Percentiles rank a stretch among this genome's conserved stretches.
Evolutionary conservation across 2,329 filamentous ascomycete genomes (phyloP).

Genomic region (Apiospora rasikravindrae): DNA sequence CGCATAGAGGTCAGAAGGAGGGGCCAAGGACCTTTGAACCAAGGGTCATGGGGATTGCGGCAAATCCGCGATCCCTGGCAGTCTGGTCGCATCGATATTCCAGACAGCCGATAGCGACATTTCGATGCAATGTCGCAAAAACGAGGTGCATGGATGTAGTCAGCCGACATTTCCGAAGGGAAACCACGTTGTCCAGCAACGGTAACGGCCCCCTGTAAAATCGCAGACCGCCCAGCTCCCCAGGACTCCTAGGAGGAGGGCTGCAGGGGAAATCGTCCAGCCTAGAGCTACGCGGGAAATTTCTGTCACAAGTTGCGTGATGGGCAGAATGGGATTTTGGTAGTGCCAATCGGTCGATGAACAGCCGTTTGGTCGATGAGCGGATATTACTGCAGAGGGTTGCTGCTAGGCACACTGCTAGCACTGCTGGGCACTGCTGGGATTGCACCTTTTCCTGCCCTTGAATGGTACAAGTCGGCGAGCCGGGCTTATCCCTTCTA

Average conservation of each 20-base stretch:
- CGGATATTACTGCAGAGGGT: background rate
- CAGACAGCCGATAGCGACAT: background rate
- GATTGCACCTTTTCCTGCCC: background rate
- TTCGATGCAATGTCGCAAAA: background rate
- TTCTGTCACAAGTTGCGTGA: conserved; percentile 1
- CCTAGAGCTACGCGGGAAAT: background rate
- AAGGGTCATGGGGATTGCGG: background rate
- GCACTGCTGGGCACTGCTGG: background rate
- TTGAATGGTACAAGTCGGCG: background rate
- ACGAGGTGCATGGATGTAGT: background rate
- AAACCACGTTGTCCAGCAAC: conserved; percentile 4
- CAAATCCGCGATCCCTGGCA: background rate
- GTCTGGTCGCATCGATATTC: background rate
- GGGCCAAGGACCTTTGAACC: background rate
- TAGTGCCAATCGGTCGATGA: conserved; percentile 18
- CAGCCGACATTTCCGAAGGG: conserved; percentile 3
- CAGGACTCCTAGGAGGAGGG: background rate
- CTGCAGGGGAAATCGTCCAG: background rate
- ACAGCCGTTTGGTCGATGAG: conserved; percentile 13
- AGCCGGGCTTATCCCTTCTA: background rate
- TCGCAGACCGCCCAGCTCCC: background rate
- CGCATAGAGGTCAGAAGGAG: background rate
- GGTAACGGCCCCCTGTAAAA: background rate
- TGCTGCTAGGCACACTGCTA: background rate
- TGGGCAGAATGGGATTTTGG: background rate